Conservation (phyloP, 2,329 filamentous ascomycete species). For the Metarhizium rileyi region DNA sequence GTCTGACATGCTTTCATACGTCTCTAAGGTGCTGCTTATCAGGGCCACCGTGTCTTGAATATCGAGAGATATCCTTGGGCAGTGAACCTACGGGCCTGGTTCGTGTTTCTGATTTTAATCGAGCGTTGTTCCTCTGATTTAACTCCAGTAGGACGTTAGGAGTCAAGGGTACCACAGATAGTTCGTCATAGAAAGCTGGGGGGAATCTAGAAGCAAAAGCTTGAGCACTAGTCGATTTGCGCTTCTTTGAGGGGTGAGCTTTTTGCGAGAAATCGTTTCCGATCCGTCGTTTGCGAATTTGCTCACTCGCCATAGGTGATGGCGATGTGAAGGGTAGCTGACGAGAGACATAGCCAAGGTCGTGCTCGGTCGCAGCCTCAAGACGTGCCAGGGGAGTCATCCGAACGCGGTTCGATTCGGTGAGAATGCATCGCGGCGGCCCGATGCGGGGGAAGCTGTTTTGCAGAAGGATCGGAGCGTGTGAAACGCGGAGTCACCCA, state of each 20-base stretch:
- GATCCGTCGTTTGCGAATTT: conserved; percentile 1
- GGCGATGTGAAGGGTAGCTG: background rate
- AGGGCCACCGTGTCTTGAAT: background rate
- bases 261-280: background rate
- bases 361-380: background rate
- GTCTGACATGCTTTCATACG: background rate
- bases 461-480: too few relatives aligned
- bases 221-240: too few relatives aligned
- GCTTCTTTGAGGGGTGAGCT: background rate
- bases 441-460: background rate
- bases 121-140: background rate
- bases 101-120: background rate
- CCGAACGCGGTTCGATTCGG: background rate
- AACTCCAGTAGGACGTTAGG: conserved; percentile 16
- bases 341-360: background rate
- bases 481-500: too few relatives aligned
- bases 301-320: background rate
- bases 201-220: conserved; percentile 11
- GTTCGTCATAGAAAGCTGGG: conserved; percentile 18
- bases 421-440: conserved; percentile 11
- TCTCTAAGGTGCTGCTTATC: background rate
- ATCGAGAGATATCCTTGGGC: background rate
- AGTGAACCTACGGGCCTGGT: background rate
- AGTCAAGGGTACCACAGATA: conserved; percentile 18
- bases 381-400: background rate